phyloP scores from a whole-genome alignment of 176 grass and related monocot genomes.

The Elymus sibiricus region DNA sequence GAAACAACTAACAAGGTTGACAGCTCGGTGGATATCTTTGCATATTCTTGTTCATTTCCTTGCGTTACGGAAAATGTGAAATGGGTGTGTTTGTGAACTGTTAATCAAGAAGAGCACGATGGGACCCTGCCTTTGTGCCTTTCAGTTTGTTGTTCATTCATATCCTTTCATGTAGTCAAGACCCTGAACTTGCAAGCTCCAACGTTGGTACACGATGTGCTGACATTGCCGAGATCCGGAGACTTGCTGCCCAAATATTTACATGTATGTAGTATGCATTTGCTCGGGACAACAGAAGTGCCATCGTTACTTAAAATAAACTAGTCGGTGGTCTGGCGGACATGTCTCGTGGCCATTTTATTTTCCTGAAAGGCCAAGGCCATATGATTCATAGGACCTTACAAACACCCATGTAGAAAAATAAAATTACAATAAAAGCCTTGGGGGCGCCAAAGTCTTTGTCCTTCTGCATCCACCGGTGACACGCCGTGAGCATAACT shows the following conservation, averaged over 20 bases:
- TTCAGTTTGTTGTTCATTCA: neutral
- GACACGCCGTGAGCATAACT: no score
- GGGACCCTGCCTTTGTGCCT: neutral
- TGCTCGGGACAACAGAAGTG: neutral
- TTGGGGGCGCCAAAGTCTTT: no score
- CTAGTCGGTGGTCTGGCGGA: neutral
- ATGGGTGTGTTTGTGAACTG: neutral
- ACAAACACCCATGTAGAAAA: no score
- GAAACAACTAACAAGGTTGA: slow-evolving; percentile 14
- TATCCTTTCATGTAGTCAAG: neutral
- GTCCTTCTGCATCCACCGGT: no score
- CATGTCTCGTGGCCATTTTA: no score
- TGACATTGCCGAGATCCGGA: neutral
- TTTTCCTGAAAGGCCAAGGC: no score
- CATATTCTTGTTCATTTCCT: neutral
- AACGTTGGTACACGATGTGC: neutral
- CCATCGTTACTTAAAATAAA: neutral
- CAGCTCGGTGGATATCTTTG: slow-evolving; percentile 10
- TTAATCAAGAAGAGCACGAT: neutral
- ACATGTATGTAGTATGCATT: neutral
- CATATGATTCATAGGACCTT: no score
- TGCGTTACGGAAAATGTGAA: neutral
- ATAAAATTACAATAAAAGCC: no score
- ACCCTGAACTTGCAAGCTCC: neutral
- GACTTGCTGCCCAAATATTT: neutral